phyloP scores from a whole-genome alignment of 805 yeast species.

The Lachancea fermentati region DNA sequence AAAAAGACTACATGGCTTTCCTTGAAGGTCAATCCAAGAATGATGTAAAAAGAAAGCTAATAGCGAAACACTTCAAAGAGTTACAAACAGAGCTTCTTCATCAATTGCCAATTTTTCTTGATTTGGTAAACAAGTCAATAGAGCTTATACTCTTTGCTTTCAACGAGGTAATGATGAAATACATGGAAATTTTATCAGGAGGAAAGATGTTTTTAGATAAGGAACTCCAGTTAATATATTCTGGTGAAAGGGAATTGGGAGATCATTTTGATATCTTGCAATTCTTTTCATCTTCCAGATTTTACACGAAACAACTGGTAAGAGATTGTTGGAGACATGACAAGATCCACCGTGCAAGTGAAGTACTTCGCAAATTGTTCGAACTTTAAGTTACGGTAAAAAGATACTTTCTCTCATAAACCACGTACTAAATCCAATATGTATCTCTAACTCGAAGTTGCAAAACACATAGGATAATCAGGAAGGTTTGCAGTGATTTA shows the following conservation, averaged over 20 bases:
- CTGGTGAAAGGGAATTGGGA: slow-evolving; percentile 19
- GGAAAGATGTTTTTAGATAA: slow-evolving; percentile 22
- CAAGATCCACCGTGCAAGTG: slow-evolving; percentile 20
- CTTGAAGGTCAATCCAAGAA: slow-evolving; percentile 21
- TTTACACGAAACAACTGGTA: slow-evolving; percentile 26
- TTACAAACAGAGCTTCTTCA: slow-evolving; percentile 25
- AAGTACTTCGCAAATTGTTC: slow-evolving; percentile 24
- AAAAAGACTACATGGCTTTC: slow-evolving; percentile 32
- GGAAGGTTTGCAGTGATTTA: too few species aligned
- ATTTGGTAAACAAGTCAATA: slow-evolving; percentile 10
- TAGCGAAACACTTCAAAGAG: slow-evolving; percentile 25
- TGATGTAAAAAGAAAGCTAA: slow-evolving; percentile 25
- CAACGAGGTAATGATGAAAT: slow-evolving; percentile 19
- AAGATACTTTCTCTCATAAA: too few species aligned
- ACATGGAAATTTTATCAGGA: slow-evolving; percentile 32
- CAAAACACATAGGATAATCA: too few species aligned
- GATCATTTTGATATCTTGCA: slow-evolving; percentile 37
- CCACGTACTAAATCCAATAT: too few species aligned
- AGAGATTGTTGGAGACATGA: slow-evolving; percentile 25
- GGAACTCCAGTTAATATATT: slow-evolving; percentile 19
- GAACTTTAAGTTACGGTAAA: slow-evolving; percentile 16
- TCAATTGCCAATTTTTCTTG: slow-evolving; percentile 30
- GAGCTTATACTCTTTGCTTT: slow-evolving; percentile 21
- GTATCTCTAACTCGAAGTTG: too few species aligned
- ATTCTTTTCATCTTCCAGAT: slow-evolving; percentile 27